Evolutionary conservation across 306 rosid genomes (phyloP).

Genomic region (Vigna angularis): DNA sequence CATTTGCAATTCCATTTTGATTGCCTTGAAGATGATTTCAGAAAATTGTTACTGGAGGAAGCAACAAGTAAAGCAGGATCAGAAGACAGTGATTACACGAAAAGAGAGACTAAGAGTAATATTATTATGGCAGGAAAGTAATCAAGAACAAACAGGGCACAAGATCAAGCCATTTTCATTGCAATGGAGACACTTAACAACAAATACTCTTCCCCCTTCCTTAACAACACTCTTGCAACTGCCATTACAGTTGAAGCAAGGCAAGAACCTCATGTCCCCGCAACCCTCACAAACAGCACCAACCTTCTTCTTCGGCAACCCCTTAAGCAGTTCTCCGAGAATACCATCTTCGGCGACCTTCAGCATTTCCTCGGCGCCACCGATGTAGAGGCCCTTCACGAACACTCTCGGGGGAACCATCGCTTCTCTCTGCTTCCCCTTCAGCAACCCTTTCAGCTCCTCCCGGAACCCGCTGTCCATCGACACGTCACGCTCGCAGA

Average conservation of each 20-base stretch:
- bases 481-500: conserved; percentile 87
- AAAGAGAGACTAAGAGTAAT: too few species aligned
- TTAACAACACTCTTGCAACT: conserved; percentile 60
- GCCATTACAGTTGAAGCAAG: conserved; percentile 81
- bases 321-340: conserved; percentile 65
- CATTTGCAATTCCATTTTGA: not conserved
- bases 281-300: conserved; percentile 85
- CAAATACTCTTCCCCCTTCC: conserved; percentile 47
- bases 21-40: not conserved
- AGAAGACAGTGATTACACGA: too few species aligned
- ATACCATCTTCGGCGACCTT: conserved; percentile 70
- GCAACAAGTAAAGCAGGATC: too few species aligned
- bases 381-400: conserved; percentile 72
- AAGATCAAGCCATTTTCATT: conserved; percentile 89
- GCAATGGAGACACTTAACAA: conserved; percentile 71
- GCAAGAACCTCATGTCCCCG: conserved; percentile 81
- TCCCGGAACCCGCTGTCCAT: conserved; percentile 83
- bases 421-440: conserved; percentile 51
- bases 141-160: conserved; percentile 81
- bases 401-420: conserved; percentile 76
- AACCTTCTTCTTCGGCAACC: conserved; percentile 61
- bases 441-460: conserved; percentile 59
- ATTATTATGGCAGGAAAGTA: not conserved
- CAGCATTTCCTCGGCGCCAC: conserved; percentile 75
- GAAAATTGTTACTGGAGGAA: not conserved